A percentile compares a stretch with the other conserved stretches of the same genome.
phyloP scores from a whole-genome alignment of 2,329 filamentous ascomycete genomes.

The Arthrinium phaeospermum region DNA sequence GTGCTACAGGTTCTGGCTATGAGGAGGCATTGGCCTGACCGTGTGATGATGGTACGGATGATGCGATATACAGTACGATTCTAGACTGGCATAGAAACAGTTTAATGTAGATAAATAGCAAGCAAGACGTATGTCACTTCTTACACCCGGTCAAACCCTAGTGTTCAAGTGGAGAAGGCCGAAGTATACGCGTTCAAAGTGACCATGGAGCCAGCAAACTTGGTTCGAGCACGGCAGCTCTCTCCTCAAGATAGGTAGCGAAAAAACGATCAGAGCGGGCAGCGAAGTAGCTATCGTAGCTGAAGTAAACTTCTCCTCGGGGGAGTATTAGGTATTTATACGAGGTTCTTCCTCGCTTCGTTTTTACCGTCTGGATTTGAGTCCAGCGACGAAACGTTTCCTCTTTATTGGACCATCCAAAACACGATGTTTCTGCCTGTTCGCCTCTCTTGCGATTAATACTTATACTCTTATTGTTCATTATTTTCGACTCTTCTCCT shows the following conservation, averaged over 20 bases:
- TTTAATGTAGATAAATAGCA: neutral
- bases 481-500: neutral
- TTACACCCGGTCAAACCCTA: neutral
- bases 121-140: neutral
- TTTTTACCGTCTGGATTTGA: neutral
- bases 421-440: neutral
- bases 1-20: slow-evolving; percentile 2
- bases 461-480: neutral
- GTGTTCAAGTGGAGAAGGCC: neutral
- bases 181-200: neutral
- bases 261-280: neutral
- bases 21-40: neutral
- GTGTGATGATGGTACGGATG: slow-evolving; percentile 1
- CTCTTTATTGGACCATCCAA: neutral
- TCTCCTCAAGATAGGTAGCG: neutral
- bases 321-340: neutral
- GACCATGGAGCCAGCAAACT: neutral
- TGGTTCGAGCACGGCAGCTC: neutral
- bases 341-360: neutral
- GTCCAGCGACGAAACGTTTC: neutral
- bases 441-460: neutral
- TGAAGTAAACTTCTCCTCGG: neutral
- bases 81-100: neutral
- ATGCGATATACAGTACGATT: neutral
- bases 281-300: neutral